phyloP scores from a whole-genome alignment of 768 basidiomycete species.

The Agrocybe pediades region DNA sequence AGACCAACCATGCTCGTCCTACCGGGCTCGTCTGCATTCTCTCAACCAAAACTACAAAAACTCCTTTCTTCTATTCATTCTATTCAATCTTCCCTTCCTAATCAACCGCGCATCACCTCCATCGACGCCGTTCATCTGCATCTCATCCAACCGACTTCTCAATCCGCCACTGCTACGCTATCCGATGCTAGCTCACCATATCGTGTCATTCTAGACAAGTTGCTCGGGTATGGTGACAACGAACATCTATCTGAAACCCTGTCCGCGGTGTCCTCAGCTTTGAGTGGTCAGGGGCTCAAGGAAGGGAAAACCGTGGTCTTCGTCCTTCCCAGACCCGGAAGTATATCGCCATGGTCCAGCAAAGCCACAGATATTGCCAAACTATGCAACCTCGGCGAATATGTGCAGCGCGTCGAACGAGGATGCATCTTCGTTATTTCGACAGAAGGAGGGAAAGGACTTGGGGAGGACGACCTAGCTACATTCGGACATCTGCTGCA shows the following conservation, averaged over 20 bases:
- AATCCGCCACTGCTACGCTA: slow-evolving; percentile 48
- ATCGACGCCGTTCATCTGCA: slow-evolving; percentile 89
- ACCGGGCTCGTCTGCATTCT: slow-evolving; percentile 74
- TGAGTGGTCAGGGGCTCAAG: neutral
- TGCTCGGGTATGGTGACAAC: slow-evolving; percentile 87
- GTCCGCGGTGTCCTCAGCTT: slow-evolving; percentile 20
- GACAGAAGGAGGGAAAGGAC: slow-evolving; percentile 35
- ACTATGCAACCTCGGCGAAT: slow-evolving; percentile 77
- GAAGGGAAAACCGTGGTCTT: slow-evolving; percentile 53
- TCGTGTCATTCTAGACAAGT: slow-evolving; percentile 59
- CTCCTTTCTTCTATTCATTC: slow-evolving; percentile 65
- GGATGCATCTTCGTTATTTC: slow-evolving; percentile 73
- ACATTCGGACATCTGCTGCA: slow-evolving; percentile 73
- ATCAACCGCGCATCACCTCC: slow-evolving; percentile 54
- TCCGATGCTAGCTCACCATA: slow-evolving; percentile 40
- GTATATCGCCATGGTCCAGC: slow-evolving; percentile 98
- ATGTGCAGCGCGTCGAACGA: slow-evolving; percentile 84
- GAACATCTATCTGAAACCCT: slow-evolving; percentile 48
- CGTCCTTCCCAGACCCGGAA: slow-evolving; percentile 83
- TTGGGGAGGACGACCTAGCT: slow-evolving; percentile 51
- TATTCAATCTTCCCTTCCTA: too few relatives aligned
- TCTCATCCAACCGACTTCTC: slow-evolving; percentile 66
- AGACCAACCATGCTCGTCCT: slow-evolving; percentile 74
- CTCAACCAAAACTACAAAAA: slow-evolving; percentile 66
- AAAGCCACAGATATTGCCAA: slow-evolving; percentile 95